Base-by-base conservation (phyloP, 768 basidiomycete genomes). In the Paxillus ammoniavirescens region DNA sequence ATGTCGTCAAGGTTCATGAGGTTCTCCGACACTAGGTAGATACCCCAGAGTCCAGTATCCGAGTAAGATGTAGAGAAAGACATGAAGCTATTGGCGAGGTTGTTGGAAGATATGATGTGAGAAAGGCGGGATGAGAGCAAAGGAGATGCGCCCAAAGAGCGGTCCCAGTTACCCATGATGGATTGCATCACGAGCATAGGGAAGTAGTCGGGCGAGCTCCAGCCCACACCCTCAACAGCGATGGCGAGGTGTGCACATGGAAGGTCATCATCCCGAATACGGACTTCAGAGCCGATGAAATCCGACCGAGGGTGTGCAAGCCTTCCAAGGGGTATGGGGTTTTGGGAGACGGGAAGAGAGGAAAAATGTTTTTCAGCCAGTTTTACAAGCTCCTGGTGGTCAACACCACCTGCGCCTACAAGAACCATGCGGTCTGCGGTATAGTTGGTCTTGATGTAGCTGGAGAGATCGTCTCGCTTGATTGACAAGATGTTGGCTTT, bases 91-190 rank as follows among this genome's bases (percentile, higher is more conserved):
- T 98, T 99, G 66, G 97, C 97, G 68, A 98, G 92, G 80, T 92
- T 91, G 82, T 98, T 87, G 50, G 81, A 78, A 36, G 93, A 91
- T 64, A 98, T 81, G 71, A 93, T 89, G 72, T 95, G 89, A 23
- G 90, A 91, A 50, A 99, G 86, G 48, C 89, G 85, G 48, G 93
- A 97, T 55, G 91, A 93, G 58, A 96, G 84, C 50, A 97, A 79
- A 21, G 92, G 81, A 3, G 92, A 87, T 45, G 93, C 84, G 62
- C 96, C 97, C 63, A 98, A 85, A 44, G 89, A 91, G 62, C 97
- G 86, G 70, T 99, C 96, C 97, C 97, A 99, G 83, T 98, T 99
- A 58, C 97, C 97, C 74, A 98, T 89, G 74, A 98, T 92, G 65
- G 26, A 26, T 72, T 96, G 92, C 87, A 97, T 91, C 69, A 93